Evolutionary conservation across 441 rosid species (phyloP), one percentile per base, ranked within the genome.

Genomic region (Adansonia rubrostipa): DNA sequence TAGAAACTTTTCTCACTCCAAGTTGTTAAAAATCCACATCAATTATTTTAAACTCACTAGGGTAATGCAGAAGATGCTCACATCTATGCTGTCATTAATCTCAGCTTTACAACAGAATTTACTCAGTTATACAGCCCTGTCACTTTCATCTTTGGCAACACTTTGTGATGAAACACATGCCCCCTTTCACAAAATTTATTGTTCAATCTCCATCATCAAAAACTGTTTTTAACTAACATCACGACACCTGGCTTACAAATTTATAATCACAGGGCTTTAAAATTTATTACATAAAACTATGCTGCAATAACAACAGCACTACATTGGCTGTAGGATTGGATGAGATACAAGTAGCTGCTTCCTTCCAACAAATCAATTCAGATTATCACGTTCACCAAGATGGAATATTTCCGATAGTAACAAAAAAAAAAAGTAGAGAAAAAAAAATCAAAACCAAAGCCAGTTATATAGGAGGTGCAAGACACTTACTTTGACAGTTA

Each of bases 401-500:
- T 36, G 40, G 40, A 36, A 36, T 36, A 36, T 36, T 44, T 7
- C 20, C 47, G 62, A 56, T 44, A 11, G 50, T 50, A 54, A 61
- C n/a, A 40, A 7, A 77, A 58, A 69, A 61, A 48, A 0, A 10
- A 47, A 24, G 40, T 36, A 36, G 5, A 77, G 13, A 73, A 22
- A 75, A 74, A 42, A 74, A 76, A 47, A 22, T 2, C 50, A 56
- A n/a, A 75, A 51, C 44, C 13, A 45, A 53, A 6, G 8, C 19
- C 44, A 61, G 33, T 74, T 47, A 82, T 45, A 36, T 36, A 4
- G n/a, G 58, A 14, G 44, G 36, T 22, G 70, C 42, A 42, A 44
- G 48, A 75, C 58, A 74, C 95, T 85, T 89, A 94, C 99, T 82
- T 94, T 88, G 80, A 94, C 97, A 47, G 99, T 96, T 66, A 96